Base-by-base conservation (phyloP, 768 basidiomycete genomes). In the Flagelloscypha sp. region DNA sequence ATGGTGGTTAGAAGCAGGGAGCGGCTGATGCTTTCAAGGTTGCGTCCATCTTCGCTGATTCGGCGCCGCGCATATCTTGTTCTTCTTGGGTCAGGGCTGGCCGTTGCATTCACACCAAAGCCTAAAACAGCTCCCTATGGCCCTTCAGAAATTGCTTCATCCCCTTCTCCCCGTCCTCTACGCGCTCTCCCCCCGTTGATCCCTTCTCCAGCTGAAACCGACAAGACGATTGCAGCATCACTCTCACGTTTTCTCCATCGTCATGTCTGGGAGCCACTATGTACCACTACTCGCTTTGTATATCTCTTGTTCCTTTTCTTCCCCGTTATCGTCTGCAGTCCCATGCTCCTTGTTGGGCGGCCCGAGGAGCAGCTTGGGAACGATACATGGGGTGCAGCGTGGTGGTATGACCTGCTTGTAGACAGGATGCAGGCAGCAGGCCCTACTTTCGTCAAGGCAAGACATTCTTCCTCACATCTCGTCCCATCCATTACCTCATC, bases 401-500 rank as follows among this genome's bases (percentile, higher is more conserved):
- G 90, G 94, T 99, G 95, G 95, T 98, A 97, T 53, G 74, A 70
- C n/a, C 71, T 88, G 34, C 63, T 99, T 11, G 88, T 90, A 6
- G 62, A 59, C 28, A 82, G 80, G 55, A 98, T 99, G 95, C 81
- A 93, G 59, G 66, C 78, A 5, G 94, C 94, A 7, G 95, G 95
- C 1, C 95, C 95, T 11, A 94, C 93, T 0, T 98, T 98, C 57
- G 87, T 87, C 57, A 99, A 99, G 76, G 89, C 85, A 48, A 37
- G 62, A 48, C n/a, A 25, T 16, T 27, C 30, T 13, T 21, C 20
- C n/a, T 36, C 25, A 16, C 27, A 20, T 24, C 43, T 9, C 37
- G n/a, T 30, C 25, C 22, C 42, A 10, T 30, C 30, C 35, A 50
- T 23, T 17, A 52, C 35, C 36, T 40, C 35, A 30, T 45, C 27